Conservation (phyloP, 2,329 filamentous ascomycete species). For the Onygenales sp. region DNA sequence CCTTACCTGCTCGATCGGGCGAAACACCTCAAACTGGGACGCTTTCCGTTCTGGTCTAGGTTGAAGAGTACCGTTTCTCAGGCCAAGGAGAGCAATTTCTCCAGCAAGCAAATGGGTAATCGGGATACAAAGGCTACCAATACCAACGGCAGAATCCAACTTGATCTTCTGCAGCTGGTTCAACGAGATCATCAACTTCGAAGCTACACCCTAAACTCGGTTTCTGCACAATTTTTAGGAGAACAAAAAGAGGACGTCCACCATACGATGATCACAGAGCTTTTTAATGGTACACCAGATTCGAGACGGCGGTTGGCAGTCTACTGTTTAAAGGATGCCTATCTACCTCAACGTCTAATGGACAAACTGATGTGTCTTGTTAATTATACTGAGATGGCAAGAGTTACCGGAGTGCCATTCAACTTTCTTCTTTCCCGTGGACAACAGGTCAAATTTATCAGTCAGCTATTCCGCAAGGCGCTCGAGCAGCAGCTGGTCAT, state of each 20-base stretch:
- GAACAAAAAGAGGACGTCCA: constrained; percentile 99
- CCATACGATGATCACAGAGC: constrained; percentile 96
- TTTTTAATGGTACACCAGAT: constrained; percentile 93
- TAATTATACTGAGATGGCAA: constrained; percentile 99
- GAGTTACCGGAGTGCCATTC: constrained; percentile 97
- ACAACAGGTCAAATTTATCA: constrained; percentile 96
- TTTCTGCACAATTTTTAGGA: constrained; percentile 85
- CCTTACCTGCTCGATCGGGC: constrained; percentile 88
- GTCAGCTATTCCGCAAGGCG: constrained; percentile 91
- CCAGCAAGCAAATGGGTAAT: constrained; percentile 97
- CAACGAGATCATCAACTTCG: constrained; percentile 90
- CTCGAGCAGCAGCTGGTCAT: constrained; percentile 89
- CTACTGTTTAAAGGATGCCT: constrained; percentile 96
- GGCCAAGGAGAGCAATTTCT: constrained; percentile 74
- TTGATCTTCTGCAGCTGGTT: constrained; percentile 88
- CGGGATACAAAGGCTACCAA: constrained; percentile 91
- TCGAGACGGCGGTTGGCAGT: constrained; percentile 82
- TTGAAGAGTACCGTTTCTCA: constrained; percentile 61
- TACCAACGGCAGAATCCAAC: constrained; percentile 83
- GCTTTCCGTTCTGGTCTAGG: constrained; percentile 83
- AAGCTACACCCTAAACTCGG: constrained; percentile 96
- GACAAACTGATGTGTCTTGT: constrained; percentile 97
- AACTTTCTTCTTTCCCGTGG: constrained; percentile 86
- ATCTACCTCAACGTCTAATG: constrained; percentile 85
- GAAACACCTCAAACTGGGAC: constrained; percentile 65